Percentiles rank a stretch among this genome's conserved stretches.
These are phyloP conservation scores for Mucor circinelloides DNA, from an alignment of 371 early-diverging fungal species.

Conservation along the genomic window DNA sequence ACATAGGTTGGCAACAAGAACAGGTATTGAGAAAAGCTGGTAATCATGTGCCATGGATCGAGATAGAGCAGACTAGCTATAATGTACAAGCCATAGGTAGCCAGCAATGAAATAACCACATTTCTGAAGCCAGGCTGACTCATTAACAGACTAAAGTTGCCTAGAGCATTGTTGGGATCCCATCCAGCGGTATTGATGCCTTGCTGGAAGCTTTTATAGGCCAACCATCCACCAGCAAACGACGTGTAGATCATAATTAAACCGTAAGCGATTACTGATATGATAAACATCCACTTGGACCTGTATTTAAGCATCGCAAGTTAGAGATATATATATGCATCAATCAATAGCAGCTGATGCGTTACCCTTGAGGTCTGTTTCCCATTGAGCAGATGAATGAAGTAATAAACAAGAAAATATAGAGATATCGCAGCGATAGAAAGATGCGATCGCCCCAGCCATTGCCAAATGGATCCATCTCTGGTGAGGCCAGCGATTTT, in stretches of 20 bases:
- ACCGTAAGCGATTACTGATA: conserved; percentile 56
- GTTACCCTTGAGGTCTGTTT: conserved; percentile 92
- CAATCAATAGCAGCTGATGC: conserved; percentile 14
- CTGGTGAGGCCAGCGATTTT: conserved; percentile 53
- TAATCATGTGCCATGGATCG: conserved; percentile 95
- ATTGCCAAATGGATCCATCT: conserved; percentile 68
- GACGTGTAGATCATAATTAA: conserved; percentile 60
- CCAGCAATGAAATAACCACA: conserved; percentile 73
- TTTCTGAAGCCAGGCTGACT: conserved; percentile 68
- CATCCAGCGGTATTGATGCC: conserved; percentile 25
- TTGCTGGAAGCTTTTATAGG: conserved; percentile 38
- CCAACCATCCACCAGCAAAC: conserved; percentile 55
- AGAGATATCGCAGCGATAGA: conserved; percentile 67
- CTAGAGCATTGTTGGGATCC: conserved; percentile 14
- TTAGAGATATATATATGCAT: too few species aligned
- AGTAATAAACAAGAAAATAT: conserved; percentile 74
- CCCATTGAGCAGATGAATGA: conserved; percentile 89
- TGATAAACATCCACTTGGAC: conserved; percentile 55
- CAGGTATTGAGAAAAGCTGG: conserved; percentile 85
- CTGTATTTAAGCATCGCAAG: conserved; percentile 16
- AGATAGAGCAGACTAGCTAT: conserved; percentile 75
- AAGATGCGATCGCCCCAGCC: conserved; percentile 67
- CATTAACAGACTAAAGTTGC: conserved; percentile 24
- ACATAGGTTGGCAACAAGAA: conserved; percentile 84
- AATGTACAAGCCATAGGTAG: conserved; percentile 89